Conservation (phyloP, 1,284 basidiomycete species). For the Sanghuangporus baumii region DNA sequence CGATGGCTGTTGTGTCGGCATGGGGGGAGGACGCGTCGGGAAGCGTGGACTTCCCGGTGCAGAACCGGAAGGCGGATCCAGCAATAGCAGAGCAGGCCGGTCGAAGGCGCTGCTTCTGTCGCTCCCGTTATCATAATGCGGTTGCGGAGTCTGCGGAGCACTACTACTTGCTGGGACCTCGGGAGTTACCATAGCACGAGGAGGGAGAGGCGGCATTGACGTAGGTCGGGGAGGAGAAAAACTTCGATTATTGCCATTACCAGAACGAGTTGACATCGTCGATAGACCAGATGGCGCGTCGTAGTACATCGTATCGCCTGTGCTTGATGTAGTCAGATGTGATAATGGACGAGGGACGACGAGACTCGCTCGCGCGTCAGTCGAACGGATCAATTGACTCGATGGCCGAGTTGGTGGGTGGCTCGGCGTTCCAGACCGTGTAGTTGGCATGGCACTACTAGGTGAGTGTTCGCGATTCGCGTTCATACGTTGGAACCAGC, state of each 20-base stretch:
- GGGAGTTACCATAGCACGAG: constrained; percentile 2
- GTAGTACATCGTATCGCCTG: constrained; percentile 14
- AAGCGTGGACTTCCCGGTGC: constrained; percentile 1
- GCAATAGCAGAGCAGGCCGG: constrained; percentile 11
- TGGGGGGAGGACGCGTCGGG: not conserved
- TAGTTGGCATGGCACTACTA: not conserved
- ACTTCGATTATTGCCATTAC: not conserved
- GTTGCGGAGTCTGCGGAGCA: constrained; percentile 10
- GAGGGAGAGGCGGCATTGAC: constrained; percentile 15
- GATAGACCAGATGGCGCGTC: constrained; percentile 17
- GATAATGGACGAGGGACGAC: constrained; percentile 16
- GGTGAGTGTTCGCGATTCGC: not conserved
- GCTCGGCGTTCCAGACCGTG: not conserved
- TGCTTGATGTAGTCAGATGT: constrained; percentile 13
- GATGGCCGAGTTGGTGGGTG: not conserved
- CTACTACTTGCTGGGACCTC: not conserved
- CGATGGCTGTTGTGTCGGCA: not conserved
- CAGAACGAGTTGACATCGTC: constrained; percentile 14
- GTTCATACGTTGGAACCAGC: constrained; percentile 21
- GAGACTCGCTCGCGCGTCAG: constrained; percentile 1
- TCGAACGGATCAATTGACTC: not conserved
- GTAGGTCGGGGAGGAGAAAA: not conserved
- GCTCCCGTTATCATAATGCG: constrained; percentile 9
- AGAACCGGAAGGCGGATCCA: constrained; percentile 5
- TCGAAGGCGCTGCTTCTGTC: constrained; percentile 6